Conservation (phyloP, 441 rosid genomes). For the Dalechampia spathulata region DNA sequence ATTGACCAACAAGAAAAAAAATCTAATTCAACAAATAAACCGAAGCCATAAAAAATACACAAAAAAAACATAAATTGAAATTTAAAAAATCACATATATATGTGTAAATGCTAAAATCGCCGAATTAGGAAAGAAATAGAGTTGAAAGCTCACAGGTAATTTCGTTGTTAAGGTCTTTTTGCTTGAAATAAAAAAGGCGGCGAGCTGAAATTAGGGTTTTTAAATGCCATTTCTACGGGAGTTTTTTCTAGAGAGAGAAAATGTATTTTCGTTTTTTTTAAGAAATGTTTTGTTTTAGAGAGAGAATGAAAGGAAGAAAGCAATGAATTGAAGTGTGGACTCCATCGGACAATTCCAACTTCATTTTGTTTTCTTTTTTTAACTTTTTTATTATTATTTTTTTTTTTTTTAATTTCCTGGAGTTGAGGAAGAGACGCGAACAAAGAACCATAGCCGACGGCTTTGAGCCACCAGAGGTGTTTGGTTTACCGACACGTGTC, state of each 20-base stretch:
- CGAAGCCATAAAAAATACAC: too few species aligned
- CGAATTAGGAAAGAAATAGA: not conserved
- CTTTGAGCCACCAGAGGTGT: not conserved
- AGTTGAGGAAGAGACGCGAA: not conserved
- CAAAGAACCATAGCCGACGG: not conserved
- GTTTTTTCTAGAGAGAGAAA: not conserved
- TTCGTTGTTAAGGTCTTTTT: not conserved
- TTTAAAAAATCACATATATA: too few species aligned
- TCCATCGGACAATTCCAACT: not conserved
- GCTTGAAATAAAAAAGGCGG: constrained; percentile 8
- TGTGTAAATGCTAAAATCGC: not conserved
- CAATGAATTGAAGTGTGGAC: not conserved
- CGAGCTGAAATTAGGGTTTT: constrained; percentile 16
- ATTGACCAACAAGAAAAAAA: too few species aligned
- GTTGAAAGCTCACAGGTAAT: not conserved
- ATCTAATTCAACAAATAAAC: too few species aligned
- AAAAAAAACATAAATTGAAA: too few species aligned
- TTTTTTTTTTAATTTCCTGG: not conserved
- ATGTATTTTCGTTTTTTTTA: not conserved
- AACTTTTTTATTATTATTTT: not conserved
- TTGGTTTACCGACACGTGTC: not conserved
- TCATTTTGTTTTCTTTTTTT: constrained; percentile 8
- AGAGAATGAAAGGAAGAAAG: not conserved
- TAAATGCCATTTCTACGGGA: not conserved
- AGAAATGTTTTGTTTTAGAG: not conserved